These are phyloP conservation scores for Pholiota microspora DNA, from an alignment of 768 basidiomycete genomes.

Conservation along the genomic window DNA sequence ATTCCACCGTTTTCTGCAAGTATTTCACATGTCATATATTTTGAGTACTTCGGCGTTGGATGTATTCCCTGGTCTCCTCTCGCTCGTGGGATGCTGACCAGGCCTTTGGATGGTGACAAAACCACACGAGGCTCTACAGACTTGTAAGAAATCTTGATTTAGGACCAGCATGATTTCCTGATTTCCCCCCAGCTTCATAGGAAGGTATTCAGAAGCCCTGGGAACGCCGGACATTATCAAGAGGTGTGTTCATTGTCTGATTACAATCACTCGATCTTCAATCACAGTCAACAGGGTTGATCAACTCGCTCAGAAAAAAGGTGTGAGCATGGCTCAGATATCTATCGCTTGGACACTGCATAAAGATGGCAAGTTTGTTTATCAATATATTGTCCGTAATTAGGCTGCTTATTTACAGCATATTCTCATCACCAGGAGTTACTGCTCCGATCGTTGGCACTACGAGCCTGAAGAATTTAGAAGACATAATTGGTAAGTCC, in stretches of 20 bases:
- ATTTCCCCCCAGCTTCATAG: conserved; percentile 1
- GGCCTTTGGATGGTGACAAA: conserved; percentile 33
- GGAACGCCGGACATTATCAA: not conserved
- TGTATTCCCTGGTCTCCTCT: conserved; percentile 58
- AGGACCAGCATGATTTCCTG: too few relatives aligned
- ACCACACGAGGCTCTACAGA: conserved; percentile 11
- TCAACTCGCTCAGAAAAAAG: conserved; percentile 15
- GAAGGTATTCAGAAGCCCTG: not conserved
- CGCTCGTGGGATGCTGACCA: conserved; percentile 45
- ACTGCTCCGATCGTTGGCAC: conserved; percentile 51
- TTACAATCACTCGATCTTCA: not conserved
- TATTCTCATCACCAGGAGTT: conserved; percentile 24
- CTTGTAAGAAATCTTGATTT: not conserved
- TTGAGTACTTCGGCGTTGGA: conserved; percentile 46
- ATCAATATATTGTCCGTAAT: not conserved
- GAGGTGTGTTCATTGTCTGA: not conserved
- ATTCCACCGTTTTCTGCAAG: not conserved
- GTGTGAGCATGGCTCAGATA: conserved; percentile 18
- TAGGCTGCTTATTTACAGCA: not conserved
- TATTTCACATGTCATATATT: not conserved
- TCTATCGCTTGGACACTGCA: conserved; percentile 15
- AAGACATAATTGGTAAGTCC: conserved; percentile 40
- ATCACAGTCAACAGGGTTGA: conserved; percentile 5
- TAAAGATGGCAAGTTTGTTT: conserved; percentile 8
- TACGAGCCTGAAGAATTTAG: conserved; percentile 41